These are phyloP conservation scores for Tetrahymena malaccensis DNA, from an alignment of 73 alveolate genomes.

Conservation along the genomic window DNA sequence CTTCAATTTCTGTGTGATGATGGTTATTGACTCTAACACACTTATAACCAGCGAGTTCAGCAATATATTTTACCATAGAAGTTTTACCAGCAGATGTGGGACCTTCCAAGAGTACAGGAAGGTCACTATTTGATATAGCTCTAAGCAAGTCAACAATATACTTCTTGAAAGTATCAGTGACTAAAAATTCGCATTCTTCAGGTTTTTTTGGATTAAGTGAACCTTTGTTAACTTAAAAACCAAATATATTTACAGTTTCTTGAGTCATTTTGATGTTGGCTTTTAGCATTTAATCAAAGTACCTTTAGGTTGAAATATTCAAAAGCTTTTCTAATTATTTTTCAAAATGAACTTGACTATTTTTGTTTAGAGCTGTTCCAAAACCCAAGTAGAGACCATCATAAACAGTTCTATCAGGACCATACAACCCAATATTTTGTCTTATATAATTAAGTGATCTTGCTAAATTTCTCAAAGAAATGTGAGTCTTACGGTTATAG, in stretches of 20 bases:
- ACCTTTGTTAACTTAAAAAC: conserved; percentile 25
- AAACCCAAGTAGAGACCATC: conserved; percentile 35
- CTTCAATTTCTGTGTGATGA: conserved; percentile 97
- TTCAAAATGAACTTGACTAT: conserved; percentile 8
- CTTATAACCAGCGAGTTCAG: conserved; percentile 79
- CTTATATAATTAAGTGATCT: conserved; percentile 55
- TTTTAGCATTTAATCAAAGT: neutral
- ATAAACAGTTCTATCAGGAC: conserved; percentile 1
- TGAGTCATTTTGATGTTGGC: conserved; percentile 16
- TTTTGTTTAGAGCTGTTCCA: conserved; percentile 24
- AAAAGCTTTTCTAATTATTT: neutral
- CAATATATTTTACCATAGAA: conserved; percentile 86
- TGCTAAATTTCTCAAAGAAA: conserved; percentile 64
- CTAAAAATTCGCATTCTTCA: neutral
- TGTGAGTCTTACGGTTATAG: conserved; percentile 38
- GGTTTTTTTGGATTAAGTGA: neutral
- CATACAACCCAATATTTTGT: neutral
- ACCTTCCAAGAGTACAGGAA: conserved; percentile 96
- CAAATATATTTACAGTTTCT: conserved; percentile 11
- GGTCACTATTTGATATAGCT: conserved; percentile 71
- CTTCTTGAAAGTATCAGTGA: conserved; percentile 17
- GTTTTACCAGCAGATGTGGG: conserved; percentile 99
- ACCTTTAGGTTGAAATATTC: neutral
- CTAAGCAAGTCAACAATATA: conserved; percentile 42
- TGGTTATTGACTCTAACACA: conserved; percentile 97